Conservation (phyloP, 345 rosid genomes). For the Tarenaya hassleriana region DNA sequence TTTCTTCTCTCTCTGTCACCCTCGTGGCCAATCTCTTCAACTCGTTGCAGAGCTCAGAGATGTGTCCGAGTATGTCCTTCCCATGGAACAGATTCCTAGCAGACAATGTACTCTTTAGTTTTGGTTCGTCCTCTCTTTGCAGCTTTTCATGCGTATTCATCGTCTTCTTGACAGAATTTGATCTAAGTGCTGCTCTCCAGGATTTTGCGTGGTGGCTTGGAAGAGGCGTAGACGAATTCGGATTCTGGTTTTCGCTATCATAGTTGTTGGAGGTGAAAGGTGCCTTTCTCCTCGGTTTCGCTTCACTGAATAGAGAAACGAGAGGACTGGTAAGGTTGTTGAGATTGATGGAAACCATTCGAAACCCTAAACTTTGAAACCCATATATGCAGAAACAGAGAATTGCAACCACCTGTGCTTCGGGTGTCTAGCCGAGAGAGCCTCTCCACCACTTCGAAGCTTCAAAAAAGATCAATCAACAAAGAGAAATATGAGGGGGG, state of each 20-base stretch:
- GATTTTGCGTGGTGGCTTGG: slow-evolving; percentile 38
- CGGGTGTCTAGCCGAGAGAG: no score
- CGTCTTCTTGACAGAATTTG: slow-evolving; percentile 52
- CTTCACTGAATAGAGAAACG: slow-evolving; percentile 31
- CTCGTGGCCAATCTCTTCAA: slow-evolving; percentile 71
- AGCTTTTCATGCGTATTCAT: slow-evolving; percentile 27
- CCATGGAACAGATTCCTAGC: slow-evolving; percentile 78
- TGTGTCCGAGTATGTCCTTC: slow-evolving; percentile 65
- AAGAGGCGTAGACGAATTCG: slow-evolving; percentile 47
- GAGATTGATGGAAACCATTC: no score
- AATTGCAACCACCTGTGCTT: no score
- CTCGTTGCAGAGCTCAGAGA: slow-evolving; percentile 74
- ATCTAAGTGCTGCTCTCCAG: slow-evolving; percentile 45
- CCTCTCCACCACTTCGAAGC: no score
- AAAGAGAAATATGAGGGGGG: no score
- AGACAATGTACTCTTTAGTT: slow-evolving; percentile 63
- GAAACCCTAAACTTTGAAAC: no score
- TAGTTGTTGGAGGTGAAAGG: slow-evolving; percentile 31
- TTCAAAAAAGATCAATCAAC: no score
- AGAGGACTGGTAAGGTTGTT: no score
- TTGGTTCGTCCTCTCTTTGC: slow-evolving; percentile 37
- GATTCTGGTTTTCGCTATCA: slow-evolving; percentile 65
- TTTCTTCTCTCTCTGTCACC: slow-evolving; percentile 53
- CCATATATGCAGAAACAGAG: no score
- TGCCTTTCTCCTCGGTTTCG: slow-evolving; percentile 51